These are phyloP conservation scores for Stachybotrys chlorohalonatus DNA, from an alignment of 2,329 filamentous ascomycete species.

Conservation along the genomic window DNA sequence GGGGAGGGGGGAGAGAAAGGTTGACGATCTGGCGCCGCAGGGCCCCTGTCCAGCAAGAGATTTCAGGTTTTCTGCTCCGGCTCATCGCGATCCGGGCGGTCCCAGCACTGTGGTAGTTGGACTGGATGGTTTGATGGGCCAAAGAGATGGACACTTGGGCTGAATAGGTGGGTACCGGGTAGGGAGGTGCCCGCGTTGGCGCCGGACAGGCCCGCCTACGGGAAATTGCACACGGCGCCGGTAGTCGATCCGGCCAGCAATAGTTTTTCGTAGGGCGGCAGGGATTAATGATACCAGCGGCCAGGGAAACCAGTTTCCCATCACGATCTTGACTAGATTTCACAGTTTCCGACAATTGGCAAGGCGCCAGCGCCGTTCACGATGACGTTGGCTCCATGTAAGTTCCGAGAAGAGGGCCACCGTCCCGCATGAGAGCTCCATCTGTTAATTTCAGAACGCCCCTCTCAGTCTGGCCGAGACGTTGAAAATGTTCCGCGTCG, in stretches of 20 bases:
- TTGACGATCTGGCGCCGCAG: not conserved
- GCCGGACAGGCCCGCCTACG: not conserved
- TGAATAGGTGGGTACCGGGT: not conserved
- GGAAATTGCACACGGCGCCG: not conserved
- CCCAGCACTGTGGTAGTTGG: not conserved
- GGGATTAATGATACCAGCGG: not conserved
- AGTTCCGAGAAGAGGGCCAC: not conserved
- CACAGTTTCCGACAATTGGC: not conserved
- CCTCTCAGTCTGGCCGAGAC: not conserved
- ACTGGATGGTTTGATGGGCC: not conserved
- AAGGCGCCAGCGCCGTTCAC: not conserved
- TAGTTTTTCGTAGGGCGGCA: not conserved
- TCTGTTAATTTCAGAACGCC: not conserved
- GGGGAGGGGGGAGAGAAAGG: too few species aligned
- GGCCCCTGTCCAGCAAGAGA: not conserved
- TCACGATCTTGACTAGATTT: not conserved
- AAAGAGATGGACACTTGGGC: not conserved
- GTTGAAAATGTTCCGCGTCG: too few species aligned
- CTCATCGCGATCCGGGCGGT: not conserved
- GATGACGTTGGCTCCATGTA: not conserved
- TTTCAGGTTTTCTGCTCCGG: not conserved
- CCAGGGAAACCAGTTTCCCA: not conserved
- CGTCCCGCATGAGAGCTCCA: not conserved
- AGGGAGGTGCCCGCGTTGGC: not conserved
- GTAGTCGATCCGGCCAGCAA: not conserved